These are phyloP conservation scores for Xylariales sp. DNA, from an alignment of 2,329 filamentous ascomycete species.

Conservation along the genomic window DNA sequence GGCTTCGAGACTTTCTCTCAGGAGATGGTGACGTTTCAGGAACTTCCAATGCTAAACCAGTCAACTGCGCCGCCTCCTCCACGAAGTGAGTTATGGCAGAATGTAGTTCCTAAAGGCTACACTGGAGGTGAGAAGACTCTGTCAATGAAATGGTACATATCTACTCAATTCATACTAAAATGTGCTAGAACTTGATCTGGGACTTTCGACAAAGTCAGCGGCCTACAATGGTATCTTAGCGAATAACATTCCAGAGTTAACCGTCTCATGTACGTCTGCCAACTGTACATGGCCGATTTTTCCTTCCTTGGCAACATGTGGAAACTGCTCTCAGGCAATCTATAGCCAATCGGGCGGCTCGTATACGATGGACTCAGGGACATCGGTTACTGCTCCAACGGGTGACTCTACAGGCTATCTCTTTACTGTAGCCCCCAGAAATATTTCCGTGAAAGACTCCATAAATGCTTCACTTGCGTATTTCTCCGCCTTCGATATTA, in stretches of 20 bases:
- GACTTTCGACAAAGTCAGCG: constrained; percentile 31
- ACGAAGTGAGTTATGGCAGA: constrained; percentile 31
- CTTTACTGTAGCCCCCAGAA: constrained; percentile 25
- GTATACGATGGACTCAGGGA: constrained; percentile 24
- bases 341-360: constrained; percentile 16
- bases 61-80: constrained; percentile 20
- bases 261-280: constrained; percentile 22
- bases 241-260: constrained; percentile 18
- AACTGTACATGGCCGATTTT: constrained; percentile 32
- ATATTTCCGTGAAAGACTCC: constrained; percentile 12
- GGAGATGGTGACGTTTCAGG: constrained; percentile 29
- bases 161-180: too few species aligned
- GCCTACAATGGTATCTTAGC: constrained; percentile 32
- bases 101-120: constrained; percentile 11
- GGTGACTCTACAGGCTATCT: constrained; percentile 16
- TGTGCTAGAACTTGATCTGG: constrained; percentile 1
- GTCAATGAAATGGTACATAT: too few species aligned
- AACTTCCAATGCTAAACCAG: constrained; percentile 16
- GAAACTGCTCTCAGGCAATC: constrained; percentile 20
- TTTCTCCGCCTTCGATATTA: constrained; percentile 30
- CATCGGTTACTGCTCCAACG: constrained; percentile 17
- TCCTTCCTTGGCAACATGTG: constrained; percentile 31
- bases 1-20: constrained; percentile 35
- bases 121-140: constrained; percentile 2
- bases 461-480: constrained; percentile 18